Evolutionary conservation across 305 asterid genomes (phyloP), one percentile per base, ranked within the genome.

Genomic region (Solanum hybrid): DNA sequence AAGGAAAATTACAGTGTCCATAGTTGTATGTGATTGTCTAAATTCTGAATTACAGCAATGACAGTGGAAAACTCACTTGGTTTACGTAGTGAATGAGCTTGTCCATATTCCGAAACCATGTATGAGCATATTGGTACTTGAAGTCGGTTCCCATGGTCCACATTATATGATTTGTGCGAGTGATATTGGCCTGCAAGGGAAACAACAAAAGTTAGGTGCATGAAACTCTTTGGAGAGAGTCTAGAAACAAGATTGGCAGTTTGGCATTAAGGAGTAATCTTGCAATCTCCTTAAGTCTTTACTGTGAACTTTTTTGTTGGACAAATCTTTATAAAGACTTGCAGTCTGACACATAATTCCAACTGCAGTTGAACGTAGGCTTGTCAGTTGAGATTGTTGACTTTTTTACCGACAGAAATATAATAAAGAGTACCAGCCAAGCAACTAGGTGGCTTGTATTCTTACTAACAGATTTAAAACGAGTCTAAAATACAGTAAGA

Each of bases 141-240:
- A 97, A 97, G 93, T 97, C 99, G 8, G 98, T 96, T 90, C 99
- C 99, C 99, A 97, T 97, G 85, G 99, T 97, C 97, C 98, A 97
- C 99, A 97, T 97, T 75, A 97, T 89, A 93, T 97, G 99, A 93
- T 96, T 97, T 72, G 99, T 91, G 80, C 98, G 97, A 88, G 99
- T 97, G 88, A 97, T 95, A 78, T 97, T 97, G 80, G 98, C 98
- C 99, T 97, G 97, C 87, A 36, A 86, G 39, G 26, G 37, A 90
- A 31, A 84, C 41, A 84, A 45, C 76, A 51, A 31, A 31, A 10
- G 13, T 36, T 15, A 13, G 11, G 45, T 75, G 13, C 14, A 76
- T 29, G 57, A 78, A 33, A 41, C 38, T 37, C 79, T 73, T 20
- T 9, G 27, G 39, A 84, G 39, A 29, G 72, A 51, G 41, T 51